Evolutionary conservation across 1,284 basidiomycete species (phyloP).

Genomic region (Agaricales sp.): DNA sequence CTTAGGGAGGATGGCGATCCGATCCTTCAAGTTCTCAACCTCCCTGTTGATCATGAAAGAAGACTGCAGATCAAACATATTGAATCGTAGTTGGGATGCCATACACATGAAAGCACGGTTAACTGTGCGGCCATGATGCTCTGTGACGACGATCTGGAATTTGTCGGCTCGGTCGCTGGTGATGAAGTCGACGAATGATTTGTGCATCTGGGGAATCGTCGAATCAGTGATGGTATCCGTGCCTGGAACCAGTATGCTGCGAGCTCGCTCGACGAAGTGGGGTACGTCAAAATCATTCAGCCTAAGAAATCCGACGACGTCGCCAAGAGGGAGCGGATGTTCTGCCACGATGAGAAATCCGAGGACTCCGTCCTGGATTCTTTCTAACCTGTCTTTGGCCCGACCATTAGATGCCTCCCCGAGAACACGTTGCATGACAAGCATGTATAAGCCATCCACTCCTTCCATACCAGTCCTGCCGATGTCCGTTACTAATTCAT

Average conservation of each 20-base stretch:
- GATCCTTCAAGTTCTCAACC: not conserved
- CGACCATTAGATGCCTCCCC: no score
- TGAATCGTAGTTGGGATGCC: not conserved
- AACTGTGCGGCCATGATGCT: not conserved
- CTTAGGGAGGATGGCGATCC: not conserved
- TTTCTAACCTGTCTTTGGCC: not conserved
- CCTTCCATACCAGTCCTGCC: not conserved
- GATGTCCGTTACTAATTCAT: not conserved
- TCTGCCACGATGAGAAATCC: not conserved
- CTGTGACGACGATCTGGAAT: not conserved
- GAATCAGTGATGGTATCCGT: not conserved
- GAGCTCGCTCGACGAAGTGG: not conserved
- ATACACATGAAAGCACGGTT: not conserved
- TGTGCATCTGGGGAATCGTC: slow-evolving; percentile 1
- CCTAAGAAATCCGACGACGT: not conserved
- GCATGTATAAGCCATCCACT: not conserved
- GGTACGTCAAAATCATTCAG: not conserved
- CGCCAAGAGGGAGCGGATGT: not conserved
- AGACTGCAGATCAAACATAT: not conserved
- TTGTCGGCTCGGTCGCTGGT: not conserved
- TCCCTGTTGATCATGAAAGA: not conserved
- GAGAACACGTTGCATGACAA: not conserved
- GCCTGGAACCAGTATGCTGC: not conserved
- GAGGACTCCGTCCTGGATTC: not conserved
- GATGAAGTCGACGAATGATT: slow-evolving; percentile 1